A percentile compares a stretch with the other conserved stretches of the same genome.
These are phyloP conservation scores for Scutellaria barbata DNA, from an alignment of 257 asterid genomes.

Conservation along the genomic window DNA sequence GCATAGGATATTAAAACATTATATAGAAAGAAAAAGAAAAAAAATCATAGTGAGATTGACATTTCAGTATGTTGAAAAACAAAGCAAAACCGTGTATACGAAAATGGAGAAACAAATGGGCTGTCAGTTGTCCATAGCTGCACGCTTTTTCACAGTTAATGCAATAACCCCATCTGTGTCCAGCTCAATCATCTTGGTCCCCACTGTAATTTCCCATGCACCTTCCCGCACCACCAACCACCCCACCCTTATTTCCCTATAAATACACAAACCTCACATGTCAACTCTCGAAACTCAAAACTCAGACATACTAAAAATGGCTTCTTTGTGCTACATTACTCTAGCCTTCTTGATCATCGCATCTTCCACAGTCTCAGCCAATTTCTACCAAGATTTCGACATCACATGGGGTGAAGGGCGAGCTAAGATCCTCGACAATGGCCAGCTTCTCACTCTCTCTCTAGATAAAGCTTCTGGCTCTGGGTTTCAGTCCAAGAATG, in stretches of 20 bases:
- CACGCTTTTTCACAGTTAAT: background rate
- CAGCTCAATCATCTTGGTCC: conserved; percentile 4
- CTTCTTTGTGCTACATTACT: conserved; percentile 11
- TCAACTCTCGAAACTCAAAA: background rate
- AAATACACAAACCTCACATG: background rate
- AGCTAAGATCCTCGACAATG: conserved; percentile 39
- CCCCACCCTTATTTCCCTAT: conserved; percentile 4
- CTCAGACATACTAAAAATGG: conserved; percentile 11
- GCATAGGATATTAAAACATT: too few relatives aligned
- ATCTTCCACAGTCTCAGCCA: background rate
- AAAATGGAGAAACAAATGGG: background rate
- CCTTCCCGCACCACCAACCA: background rate
- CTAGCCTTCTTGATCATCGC: background rate
- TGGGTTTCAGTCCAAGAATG: conserved; percentile 47
- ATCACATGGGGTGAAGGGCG: conserved; percentile 53
- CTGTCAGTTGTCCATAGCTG: background rate
- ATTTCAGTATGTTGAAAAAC: background rate
- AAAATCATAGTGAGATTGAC: background rate
- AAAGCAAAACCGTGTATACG: conserved; percentile 12
- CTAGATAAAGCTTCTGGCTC: conserved; percentile 49
- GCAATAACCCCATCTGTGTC: conserved; percentile 22
- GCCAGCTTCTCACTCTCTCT: conserved; percentile 45
- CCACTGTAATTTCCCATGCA: conserved; percentile 16
- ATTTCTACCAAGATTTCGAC: conserved; percentile 44
- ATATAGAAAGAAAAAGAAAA: too few relatives aligned